Base-by-base conservation (phyloP, 495 filamentous ascomycete genomes). In the Mytilinidion resinicola region DNA sequence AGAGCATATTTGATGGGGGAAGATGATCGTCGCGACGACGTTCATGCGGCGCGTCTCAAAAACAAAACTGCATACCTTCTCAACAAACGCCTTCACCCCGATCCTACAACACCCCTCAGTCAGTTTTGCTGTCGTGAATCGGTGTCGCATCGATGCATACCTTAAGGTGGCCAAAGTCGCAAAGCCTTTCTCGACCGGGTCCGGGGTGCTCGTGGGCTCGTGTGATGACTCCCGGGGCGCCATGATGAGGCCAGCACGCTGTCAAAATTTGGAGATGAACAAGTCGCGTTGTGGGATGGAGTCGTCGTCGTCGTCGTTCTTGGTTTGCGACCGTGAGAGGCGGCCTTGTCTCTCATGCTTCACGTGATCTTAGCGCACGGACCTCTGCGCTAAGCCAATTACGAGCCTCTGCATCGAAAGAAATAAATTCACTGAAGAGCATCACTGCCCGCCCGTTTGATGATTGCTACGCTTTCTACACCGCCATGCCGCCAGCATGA, bases 141-240 rank as follows among this genome's bases (percentile, higher is more conserved):
- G 17, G 1, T 42, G n/a, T 66, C 50, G 57, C 55, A n/a, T 46
- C 14, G 8, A 17, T 20, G 60, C 50, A 53, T 78, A 89, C 87
- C 81, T 79, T 68, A 95, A 77, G 34, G 87, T 90, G 55, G 85
- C 85, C 55, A 88, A 76, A 39, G 88, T 93, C 59, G 90, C 89
- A 63, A 85, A 83, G 52, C 89, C 85, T 67, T 83, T 91, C 72
- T 90, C 81, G 5, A 87, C 82, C 53, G 81, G 80, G 61, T 82
- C 82, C 35, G 82, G 82, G 37, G 80, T 83, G 64, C 74, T 74
- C 41, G 72, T 72, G 56, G 71, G 72, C 68, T 83, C 80, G 57
- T 76, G 59, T 35, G 67, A 74, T 35, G 52, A 54, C 36, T 68
- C 68, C 5, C 65, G 52, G 48, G 65, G 66, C 14, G 66, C 65